Evolutionary conservation across 2,329 filamentous ascomycete genomes (phyloP), one percentile per base, ranked within the genome.

Genomic region (Myriosclerotinia curreyana): DNA sequence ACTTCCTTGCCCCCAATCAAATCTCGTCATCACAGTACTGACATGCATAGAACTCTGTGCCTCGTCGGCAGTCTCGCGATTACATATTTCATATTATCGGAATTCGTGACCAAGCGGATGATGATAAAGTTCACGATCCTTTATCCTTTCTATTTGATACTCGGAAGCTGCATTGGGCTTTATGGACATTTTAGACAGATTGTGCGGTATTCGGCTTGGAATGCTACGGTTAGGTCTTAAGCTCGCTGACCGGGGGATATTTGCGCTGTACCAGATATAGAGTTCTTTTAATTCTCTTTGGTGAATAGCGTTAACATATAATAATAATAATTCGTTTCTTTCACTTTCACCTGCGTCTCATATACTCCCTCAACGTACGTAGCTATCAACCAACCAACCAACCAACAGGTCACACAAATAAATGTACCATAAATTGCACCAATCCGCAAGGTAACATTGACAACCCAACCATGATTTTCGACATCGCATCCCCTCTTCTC

Each of bases 21-120:
- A 5, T 5, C 28, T 1, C 15, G 4, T 8, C 22, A 12, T 5
- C 34, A 15, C 12, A 2, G 20, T 11, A 36, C 42, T 5, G 1
- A 12, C 14, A 20, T n/a, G 25, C 20, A 9, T 34, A 79, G 77
- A 68, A 46, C 80, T 14, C 69, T 78, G 14, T 79, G 77, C 51
- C 68, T 81, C 8, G 62, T 80, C 25, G 75, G 75, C 3, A 81
- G 79, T 5, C 73, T 81, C 7, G 79, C 75, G 69, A 80, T 81
- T 64, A 81, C 79, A 3, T 75, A 78, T 54, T 74, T 74, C 40
- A 76, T 79, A 25, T 75, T 78, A 52, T 80, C 78, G 1, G 79
- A 81, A 67, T 81, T 80, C 64, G 76, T 79, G 1, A 74, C 70
- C 1, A 72, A 74, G 65, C 73, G 73, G 64, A 76, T 76, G 70